Conservation (phyloP, 352 stramenopile genomes). For the Phytophthora cactorum region DNA sequence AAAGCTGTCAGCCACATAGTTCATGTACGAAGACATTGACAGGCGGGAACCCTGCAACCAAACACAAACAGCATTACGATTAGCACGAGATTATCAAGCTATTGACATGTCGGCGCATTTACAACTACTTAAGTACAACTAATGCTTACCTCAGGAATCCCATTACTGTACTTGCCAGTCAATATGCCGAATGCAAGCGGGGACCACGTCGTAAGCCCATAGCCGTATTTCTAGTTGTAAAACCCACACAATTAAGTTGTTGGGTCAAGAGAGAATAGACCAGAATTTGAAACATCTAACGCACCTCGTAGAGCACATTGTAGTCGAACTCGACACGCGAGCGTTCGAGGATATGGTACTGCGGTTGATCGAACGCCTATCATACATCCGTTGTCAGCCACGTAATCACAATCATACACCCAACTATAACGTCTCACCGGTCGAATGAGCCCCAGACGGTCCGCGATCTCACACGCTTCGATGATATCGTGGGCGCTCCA, state of each 20-base stretch:
- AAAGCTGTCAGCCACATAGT: slow-evolving; percentile 43
- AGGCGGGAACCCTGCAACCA: slow-evolving; percentile 41
- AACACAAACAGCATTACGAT: background rate
- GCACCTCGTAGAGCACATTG: slow-evolving; percentile 58
- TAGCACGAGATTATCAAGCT: no score
- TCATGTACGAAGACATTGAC: slow-evolving; percentile 46
- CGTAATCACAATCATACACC: background rate
- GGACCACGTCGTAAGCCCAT: slow-evolving; percentile 75
- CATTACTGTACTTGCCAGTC: slow-evolving; percentile 81
- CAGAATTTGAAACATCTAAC: background rate
- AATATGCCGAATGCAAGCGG: slow-evolving; percentile 68
- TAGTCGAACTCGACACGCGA: slow-evolving; percentile 69
- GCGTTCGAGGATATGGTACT: slow-evolving; percentile 77
- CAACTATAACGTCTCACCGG: slow-evolving; percentile 20
- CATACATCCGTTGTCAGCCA: slow-evolving; percentile 23
- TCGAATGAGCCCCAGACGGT: slow-evolving; percentile 47
- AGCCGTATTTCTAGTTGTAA: slow-evolving; percentile 53
- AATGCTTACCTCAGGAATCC: slow-evolving; percentile 39
- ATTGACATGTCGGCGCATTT: no score
- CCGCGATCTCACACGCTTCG: slow-evolving; percentile 58
- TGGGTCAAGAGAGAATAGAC: background rate
- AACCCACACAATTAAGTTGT: background rate
- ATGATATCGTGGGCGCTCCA: slow-evolving; percentile 69
- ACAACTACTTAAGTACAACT: background rate
- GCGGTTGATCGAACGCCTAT: slow-evolving; percentile 60